phyloP scores from a whole-genome alignment of 345 rosid genomes.

The Hibiscus mutabilis region DNA sequence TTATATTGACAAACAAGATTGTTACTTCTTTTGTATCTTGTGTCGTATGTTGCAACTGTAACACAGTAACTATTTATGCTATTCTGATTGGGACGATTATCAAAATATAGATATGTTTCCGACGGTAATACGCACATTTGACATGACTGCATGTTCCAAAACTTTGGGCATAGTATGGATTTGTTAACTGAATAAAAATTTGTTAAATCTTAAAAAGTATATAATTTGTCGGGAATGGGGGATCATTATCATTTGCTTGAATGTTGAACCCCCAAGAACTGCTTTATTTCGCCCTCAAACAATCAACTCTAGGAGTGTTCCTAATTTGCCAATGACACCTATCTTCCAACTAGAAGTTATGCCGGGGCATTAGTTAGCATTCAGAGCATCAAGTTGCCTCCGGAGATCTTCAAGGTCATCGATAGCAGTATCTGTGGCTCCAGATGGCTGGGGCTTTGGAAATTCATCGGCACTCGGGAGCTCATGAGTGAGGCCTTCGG shows the following conservation, averaged over 20 bases:
- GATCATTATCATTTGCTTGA: background rate
- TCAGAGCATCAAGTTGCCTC: slow-evolving; percentile 85
- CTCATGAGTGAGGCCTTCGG: slow-evolving; percentile 82
- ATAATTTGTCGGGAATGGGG: background rate
- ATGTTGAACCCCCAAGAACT: background rate
- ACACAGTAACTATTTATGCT: background rate
- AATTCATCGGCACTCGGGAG: slow-evolving; percentile 73
- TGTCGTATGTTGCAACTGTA: background rate
- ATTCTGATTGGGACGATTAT: background rate
- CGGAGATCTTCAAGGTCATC: slow-evolving; percentile 79
- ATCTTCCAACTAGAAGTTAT: background rate
- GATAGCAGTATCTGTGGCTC: slow-evolving; percentile 29
- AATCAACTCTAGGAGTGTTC: background rate
- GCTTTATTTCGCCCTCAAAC: background rate
- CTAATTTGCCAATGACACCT: background rate
- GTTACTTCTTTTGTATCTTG: background rate
- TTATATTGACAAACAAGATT: background rate
- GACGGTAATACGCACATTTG: background rate
- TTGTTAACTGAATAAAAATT: background rate
- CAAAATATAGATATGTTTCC: background rate
- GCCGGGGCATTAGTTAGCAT: slow-evolving; percentile 33
- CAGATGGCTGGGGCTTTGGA: slow-evolving; percentile 33
- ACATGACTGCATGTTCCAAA: background rate
- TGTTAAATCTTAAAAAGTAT: background rate
- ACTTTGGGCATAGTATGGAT: background rate